Conservation (phyloP, 495 filamentous ascomycete genomes). For the Lasiosphaeris hirsuta region DNA sequence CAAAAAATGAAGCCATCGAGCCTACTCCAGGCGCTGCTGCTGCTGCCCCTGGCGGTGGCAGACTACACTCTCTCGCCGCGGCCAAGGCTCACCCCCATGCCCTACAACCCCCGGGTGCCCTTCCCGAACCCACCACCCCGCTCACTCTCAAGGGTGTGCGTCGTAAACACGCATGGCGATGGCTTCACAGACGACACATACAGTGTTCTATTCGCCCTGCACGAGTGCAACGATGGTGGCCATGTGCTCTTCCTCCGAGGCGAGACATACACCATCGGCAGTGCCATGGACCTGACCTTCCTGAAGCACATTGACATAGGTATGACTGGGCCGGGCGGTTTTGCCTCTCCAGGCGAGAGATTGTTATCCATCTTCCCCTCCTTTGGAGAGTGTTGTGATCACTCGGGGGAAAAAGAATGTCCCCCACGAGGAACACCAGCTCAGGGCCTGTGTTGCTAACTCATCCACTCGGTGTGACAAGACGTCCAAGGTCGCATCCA, state of each 20-base stretch:
- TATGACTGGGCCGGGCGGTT: conserved; percentile 12
- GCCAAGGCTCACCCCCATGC: conserved; percentile 24
- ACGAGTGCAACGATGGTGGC: conserved; percentile 64
- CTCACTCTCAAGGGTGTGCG: conserved; percentile 24
- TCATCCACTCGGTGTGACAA: not conserved
- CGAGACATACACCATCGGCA: conserved; percentile 58
- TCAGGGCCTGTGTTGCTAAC: not conserved
- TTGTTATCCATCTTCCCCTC: too few relatives aligned
- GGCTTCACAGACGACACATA: conserved; percentile 56
- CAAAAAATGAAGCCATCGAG: conserved; percentile 9
- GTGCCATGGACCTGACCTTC: conserved; percentile 62
- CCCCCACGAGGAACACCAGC: too few relatives aligned
- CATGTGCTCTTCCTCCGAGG: conserved; percentile 56
- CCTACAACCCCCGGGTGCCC: conserved; percentile 24
- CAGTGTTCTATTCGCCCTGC: conserved; percentile 52
- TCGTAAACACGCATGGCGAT: conserved; percentile 34
- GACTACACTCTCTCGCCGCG: conserved; percentile 18
- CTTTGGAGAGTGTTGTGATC: too few relatives aligned
- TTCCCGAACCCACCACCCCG: conserved; percentile 22
- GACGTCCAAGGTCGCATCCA: conserved; percentile 23
- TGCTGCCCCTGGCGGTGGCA: not conserved
- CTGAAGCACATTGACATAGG: conserved; percentile 60
- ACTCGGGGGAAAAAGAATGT: too few relatives aligned
- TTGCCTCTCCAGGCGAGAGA: too few relatives aligned
- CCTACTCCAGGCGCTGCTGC: conserved; percentile 6